Percentiles rank a stretch among this genome's conserved stretches.
Evolutionary conservation across 352 stramenopile genomes (phyloP).

Genomic region (Labyrinthula sp.): DNA sequence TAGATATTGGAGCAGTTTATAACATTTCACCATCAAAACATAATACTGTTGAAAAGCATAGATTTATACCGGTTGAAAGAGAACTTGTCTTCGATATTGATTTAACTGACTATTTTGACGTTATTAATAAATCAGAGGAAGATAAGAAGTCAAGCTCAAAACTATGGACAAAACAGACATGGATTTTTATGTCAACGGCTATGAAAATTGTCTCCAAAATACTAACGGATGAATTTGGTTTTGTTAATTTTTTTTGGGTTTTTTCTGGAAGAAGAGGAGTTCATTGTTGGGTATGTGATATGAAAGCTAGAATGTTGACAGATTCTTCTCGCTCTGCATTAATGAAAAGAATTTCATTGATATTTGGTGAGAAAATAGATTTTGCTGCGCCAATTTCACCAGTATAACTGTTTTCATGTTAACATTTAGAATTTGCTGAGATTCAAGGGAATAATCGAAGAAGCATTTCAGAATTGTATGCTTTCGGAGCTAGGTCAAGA

Average conservation of each 20-base stretch:
- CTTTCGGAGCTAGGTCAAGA: too few relatives aligned
- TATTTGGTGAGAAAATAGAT: too few relatives aligned
- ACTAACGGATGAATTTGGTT: slow-evolving; percentile 83
- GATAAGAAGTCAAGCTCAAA: too few relatives aligned
- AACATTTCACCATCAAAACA: slow-evolving; percentile 41
- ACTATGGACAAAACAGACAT: slow-evolving; percentile 66
- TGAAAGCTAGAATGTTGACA: slow-evolving; percentile 59
- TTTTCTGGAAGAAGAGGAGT: slow-evolving; percentile 95
- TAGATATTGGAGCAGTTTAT: slow-evolving; percentile 96
- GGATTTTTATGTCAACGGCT: slow-evolving; percentile 89
- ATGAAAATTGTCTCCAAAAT: slow-evolving; percentile 44
- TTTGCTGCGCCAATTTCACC: too few relatives aligned
- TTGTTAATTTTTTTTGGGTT: slow-evolving; percentile 90
- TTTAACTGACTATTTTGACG: slow-evolving; percentile 97
- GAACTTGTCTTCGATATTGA: slow-evolving; percentile 99
- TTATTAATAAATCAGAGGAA: slow-evolving; percentile 76
- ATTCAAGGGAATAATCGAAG: too few relatives aligned
- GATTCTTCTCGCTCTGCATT: slow-evolving; percentile 78
- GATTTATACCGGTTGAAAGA: slow-evolving; percentile 69
- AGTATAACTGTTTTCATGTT: too few relatives aligned
- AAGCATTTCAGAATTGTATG: too few relatives aligned
- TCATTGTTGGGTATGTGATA: slow-evolving; percentile 97
- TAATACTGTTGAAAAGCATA: slow-evolving; percentile 38
- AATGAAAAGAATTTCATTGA: slow-evolving; percentile 89
- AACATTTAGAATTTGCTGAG: too few relatives aligned